Base-by-base conservation (phyloP, 1,284 basidiomycete genomes). In the Termitomyces sp. region DNA sequence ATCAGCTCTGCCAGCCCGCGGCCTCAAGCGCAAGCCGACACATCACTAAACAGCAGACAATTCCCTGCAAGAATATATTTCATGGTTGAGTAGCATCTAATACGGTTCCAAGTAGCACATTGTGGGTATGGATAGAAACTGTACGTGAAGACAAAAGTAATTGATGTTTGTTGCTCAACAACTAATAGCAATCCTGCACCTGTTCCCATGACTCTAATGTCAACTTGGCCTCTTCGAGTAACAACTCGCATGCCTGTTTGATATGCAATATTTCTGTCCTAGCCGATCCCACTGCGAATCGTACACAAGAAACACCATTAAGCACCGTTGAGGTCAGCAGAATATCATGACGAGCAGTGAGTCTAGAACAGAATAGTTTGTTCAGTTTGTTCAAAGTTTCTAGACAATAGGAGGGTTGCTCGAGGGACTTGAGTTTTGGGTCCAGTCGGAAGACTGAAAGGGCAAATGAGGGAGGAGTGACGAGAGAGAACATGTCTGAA, bases 291-390 rank as follows among this genome's bases (percentile, higher is more conserved):
- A 92, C 77, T 0, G 86, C 89, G 47, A 94, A 77, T 1, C 92
- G 77, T 46, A 94, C 72, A 64, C 90, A 92, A 61, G 82, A 83
- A 9, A 81, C 74, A 1, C 84, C 85, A 51, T 87, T 82, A 39
- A 95, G 68, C 42, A 79, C 75, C 0, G 92, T 94, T 67, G 88
- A 88, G 5, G 92, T 94, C 26, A 96, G 70, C 49, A 86, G 75
- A 33, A 94, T 77, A 59, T 91, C 88, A 43, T 75, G 73, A 40
- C 88, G 75, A 1, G 73, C 66, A 2, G 80, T 79, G 19, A 94
- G 67, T 1, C 80, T 78, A 6, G 69, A 67, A 63, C 84, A 82
- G 57, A 92, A 82, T 0, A 72, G 59, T 8, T 76, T 72, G 64
- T 94, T 95, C 17, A 94, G 75, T 3, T 71, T 67, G 65, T 95